A percentile compares a stretch with the other conserved stretches of the same genome.
These are phyloP conservation scores for Omphalea diandra DNA, from an alignment of 441 rosid species.

Conservation along the genomic window DNA sequence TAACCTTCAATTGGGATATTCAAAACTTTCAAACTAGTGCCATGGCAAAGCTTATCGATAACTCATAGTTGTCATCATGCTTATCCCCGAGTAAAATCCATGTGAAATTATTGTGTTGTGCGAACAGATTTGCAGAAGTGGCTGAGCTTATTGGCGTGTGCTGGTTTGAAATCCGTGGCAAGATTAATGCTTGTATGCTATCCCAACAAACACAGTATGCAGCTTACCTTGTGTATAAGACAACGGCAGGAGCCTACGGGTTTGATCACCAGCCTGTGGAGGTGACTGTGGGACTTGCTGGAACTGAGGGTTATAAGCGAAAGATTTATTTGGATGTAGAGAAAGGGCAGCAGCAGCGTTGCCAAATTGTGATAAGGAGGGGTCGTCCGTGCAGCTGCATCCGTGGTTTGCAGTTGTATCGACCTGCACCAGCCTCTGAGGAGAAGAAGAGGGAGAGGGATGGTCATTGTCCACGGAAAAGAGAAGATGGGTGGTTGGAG, in stretches of 20 bases:
- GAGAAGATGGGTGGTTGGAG: constrained; percentile 51
- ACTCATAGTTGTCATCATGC: no score
- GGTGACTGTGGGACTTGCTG: constrained; percentile 42
- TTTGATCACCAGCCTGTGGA: constrained; percentile 38
- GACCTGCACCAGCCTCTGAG: constrained; percentile 3
- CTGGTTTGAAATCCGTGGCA: constrained; percentile 63
- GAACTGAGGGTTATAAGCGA: constrained; percentile 28
- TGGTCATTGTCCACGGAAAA: constrained; percentile 14
- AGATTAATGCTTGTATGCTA: constrained; percentile 36
- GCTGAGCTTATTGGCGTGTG: constrained; percentile 53
- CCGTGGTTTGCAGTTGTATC: neutral
- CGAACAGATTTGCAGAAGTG: constrained; percentile 57
- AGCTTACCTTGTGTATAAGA: constrained; percentile 48
- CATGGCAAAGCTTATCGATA: no score
- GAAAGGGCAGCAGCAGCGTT: neutral
- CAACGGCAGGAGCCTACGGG: constrained; percentile 25
- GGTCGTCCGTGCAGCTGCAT: neutral
- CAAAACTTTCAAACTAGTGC: no score
- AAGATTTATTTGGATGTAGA: constrained; percentile 24
- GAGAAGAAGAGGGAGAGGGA: neutral
- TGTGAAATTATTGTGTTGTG: no score
- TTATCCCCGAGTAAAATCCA: no score
- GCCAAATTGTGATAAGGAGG: neutral
- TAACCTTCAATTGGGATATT: no score
- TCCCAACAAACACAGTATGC: constrained; percentile 41